Conservation (phyloP, 345 rosid species). For the Ceriops zippeliana region DNA sequence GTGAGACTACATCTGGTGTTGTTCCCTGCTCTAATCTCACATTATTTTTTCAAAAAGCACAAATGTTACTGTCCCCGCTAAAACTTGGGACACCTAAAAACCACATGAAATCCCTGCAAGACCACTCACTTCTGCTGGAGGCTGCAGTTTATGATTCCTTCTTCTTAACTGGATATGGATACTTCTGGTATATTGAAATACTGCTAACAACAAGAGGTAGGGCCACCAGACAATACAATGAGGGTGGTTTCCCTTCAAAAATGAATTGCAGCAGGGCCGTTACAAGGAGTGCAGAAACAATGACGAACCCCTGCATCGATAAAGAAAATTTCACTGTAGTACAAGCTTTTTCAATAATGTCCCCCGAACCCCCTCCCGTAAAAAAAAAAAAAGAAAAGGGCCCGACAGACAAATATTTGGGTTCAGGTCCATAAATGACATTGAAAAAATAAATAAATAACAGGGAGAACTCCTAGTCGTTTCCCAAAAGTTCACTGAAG, state of each 20-base stretch:
- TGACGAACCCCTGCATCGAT: slow-evolving; percentile 79
- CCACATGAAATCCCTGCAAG: neutral
- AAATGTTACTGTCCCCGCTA: no score
- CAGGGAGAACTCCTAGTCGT: neutral
- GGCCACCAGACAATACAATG: slow-evolving; percentile 63
- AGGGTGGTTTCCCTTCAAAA: slow-evolving; percentile 89
- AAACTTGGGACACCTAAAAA: neutral
- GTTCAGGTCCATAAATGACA: neutral
- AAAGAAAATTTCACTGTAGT: slow-evolving; percentile 1
- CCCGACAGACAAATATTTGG: neutral
- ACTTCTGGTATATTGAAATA: slow-evolving; percentile 84
- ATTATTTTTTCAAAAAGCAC: neutral
- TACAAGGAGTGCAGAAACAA: slow-evolving; percentile 88
- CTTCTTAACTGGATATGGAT: slow-evolving; percentile 63
- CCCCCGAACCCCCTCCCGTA: no score
- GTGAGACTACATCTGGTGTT: neutral
- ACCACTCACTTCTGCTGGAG: neutral
- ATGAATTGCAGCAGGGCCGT: slow-evolving; percentile 86
- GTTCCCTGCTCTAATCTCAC: neutral
- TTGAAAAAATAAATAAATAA: neutral
- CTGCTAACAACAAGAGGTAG: slow-evolving; percentile 82
- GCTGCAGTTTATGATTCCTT: slow-evolving; percentile 52
- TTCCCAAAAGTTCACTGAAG: neutral
- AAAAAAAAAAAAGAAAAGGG: no score
- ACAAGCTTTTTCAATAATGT: neutral